Evolutionary conservation across 2,329 filamentous ascomycete species (phyloP).

Genomic region (Taxawa tesnikishii): DNA sequence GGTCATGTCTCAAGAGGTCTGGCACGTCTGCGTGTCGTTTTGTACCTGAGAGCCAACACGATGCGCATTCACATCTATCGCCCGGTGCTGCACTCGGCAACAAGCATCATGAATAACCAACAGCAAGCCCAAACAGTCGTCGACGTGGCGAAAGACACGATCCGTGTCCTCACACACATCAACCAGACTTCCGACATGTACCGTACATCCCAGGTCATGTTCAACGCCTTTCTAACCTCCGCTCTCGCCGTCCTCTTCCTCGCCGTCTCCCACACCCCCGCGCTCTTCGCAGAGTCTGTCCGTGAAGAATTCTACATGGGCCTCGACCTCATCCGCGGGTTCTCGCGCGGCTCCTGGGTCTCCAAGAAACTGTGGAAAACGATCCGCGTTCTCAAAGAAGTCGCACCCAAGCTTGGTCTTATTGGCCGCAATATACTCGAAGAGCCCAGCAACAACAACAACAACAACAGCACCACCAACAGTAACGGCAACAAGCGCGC

Average conservation of each 20-base stretch:
- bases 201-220: constrained; percentile 59
- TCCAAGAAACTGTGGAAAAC: constrained; percentile 64
- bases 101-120: constrained; percentile 67
- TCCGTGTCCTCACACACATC: constrained; percentile 56
- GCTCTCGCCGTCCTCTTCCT: constrained; percentile 66
- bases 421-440: too few relatives aligned
- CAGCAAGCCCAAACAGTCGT: constrained; percentile 62
- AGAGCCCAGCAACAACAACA: too few relatives aligned
- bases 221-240: constrained; percentile 68
- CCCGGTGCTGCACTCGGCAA: constrained; percentile 72
- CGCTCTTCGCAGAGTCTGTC: constrained; percentile 55
- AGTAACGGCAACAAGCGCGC: not conserved
- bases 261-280: constrained; percentile 62
- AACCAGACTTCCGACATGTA: constrained; percentile 64
- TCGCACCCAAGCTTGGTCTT: constrained; percentile 57
- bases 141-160: constrained; percentile 64
- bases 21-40: constrained; percentile 69
- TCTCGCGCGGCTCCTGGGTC: constrained; percentile 59
- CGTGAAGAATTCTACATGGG: constrained; percentile 71
- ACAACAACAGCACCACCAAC: not conserved
- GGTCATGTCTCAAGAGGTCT: constrained; percentile 26
- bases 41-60: constrained; percentile 79
- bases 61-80: constrained; percentile 83
- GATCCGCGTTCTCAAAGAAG: constrained; percentile 57
- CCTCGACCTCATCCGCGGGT: constrained; percentile 59